Evolutionary conservation across 148 eudicot genomes (phyloP).

Genomic region (Silene latifolia): DNA sequence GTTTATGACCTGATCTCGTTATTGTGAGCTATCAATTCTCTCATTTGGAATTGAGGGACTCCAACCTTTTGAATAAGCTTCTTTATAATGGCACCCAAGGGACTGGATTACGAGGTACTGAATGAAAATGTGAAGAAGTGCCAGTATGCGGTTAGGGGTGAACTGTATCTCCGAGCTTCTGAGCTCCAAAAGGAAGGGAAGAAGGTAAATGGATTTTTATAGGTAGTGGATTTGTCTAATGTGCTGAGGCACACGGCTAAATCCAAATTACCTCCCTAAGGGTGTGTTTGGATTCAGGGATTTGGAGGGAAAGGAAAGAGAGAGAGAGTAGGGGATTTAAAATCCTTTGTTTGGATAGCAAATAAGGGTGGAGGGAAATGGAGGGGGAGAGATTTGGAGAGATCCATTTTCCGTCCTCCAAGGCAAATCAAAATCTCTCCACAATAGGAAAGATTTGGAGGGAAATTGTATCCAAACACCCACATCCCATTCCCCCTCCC

Average conservation of each 20-base stretch:
- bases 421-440: no score
- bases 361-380: no score
- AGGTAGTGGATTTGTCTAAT: neutral
- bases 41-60: slow-evolving; percentile 20
- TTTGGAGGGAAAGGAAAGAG: no score
- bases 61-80: slow-evolving; percentile 4
- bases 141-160: slow-evolving; percentile 98
- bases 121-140: slow-evolving; percentile 96
- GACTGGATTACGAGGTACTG: slow-evolving; percentile 72
- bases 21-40: slow-evolving; percentile 10
- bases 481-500: no score
- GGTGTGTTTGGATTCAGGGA: no score
- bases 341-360: no score
- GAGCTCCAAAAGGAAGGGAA: slow-evolving; percentile 99
- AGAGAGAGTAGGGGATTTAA: no score
- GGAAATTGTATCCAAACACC: no score
- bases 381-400: no score
- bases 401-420: no score
- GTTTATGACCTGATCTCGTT: slow-evolving; percentile 28
- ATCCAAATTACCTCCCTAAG: neutral
- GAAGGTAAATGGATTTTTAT: slow-evolving; percentile 49
- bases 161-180: slow-evolving; percentile 95
- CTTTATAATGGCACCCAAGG: slow-evolving; percentile 57
- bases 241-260: neutral
- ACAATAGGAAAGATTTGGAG: no score